Evolutionary conservation across 306 rosid species (phyloP).

Genomic region (Arachis stenosperma): DNA sequence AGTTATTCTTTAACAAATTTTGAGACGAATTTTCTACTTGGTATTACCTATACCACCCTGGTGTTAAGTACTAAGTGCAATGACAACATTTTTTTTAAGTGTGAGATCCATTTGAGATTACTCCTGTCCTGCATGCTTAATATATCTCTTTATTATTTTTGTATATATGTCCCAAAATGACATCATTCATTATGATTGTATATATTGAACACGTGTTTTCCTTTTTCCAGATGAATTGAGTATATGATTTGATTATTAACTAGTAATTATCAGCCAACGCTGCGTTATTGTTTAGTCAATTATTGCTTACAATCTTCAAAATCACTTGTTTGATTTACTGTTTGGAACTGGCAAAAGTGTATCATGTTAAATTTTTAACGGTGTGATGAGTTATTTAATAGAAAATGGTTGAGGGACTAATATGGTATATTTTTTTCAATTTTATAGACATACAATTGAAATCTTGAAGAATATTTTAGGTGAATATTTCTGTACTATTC

Average conservation of each 20-base stretch:
- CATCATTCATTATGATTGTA: too few species aligned
- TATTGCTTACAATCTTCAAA: neutral
- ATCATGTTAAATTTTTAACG: too few species aligned
- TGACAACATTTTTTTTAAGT: neutral
- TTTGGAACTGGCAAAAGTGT: too few species aligned
- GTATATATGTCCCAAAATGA: neutral
- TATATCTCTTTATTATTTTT: neutral
- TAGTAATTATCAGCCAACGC: neutral
- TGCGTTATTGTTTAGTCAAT: conserved; percentile 6
- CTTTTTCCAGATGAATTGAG: neutral
- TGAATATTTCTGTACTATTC: too few species aligned
- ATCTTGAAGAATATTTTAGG: too few species aligned
- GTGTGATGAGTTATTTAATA: too few species aligned
- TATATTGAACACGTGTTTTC: neutral
- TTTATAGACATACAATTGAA: too few species aligned
- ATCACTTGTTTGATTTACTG: too few species aligned
- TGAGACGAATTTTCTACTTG: neutral
- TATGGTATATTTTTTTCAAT: too few species aligned
- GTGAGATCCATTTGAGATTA: conserved; percentile 6
- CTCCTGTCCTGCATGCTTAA: neutral
- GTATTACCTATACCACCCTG: neutral
- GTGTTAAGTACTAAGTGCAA: neutral
- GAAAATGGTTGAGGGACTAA: too few species aligned
- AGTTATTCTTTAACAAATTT: conserved; percentile 5
- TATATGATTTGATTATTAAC: neutral